Conservation (phyloP, 805 yeast genomes). For the Cyberlindnera subsufficiens region DNA sequence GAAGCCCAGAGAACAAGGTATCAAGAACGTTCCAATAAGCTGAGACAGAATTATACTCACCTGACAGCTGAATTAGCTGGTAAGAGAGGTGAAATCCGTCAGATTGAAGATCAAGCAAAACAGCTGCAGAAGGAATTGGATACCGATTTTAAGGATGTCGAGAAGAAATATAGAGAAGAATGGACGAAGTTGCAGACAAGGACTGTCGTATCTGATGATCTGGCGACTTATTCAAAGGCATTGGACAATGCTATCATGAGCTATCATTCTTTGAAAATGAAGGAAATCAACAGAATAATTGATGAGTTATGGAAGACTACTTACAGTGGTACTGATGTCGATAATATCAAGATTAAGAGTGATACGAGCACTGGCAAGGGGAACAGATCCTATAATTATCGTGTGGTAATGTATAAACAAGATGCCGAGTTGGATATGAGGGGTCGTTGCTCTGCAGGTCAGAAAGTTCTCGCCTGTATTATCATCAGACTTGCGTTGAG, state of each 20-base stretch:
- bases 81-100: constrained; percentile 80
- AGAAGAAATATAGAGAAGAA: constrained; percentile 56
- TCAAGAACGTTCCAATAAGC: constrained; percentile 46
- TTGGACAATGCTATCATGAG: constrained; percentile 91
- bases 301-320: constrained; percentile 94
- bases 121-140: constrained; percentile 52
- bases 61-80: constrained; percentile 66
- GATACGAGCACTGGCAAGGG: constrained; percentile 46
- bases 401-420: constrained; percentile 93
- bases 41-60: constrained; percentile 44
- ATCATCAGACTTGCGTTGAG: constrained; percentile 88
- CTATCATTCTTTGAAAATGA: constrained; percentile 87
- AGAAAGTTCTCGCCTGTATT: constrained; percentile 88
- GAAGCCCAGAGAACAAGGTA: constrained; percentile 55
- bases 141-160: constrained; percentile 68
- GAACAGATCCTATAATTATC: constrained; percentile 64
- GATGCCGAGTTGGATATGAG: constrained; percentile 95
- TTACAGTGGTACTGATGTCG: constrained; percentile 92
- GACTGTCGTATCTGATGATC: constrained; percentile 70
- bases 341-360: constrained; percentile 78
- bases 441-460: constrained; percentile 98
- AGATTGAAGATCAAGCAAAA: constrained; percentile 65
- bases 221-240: constrained; percentile 76
- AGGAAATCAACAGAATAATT: constrained; percentile 79
- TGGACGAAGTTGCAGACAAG: constrained; percentile 75